Evolutionary conservation across 345 rosid species (phyloP).

Genomic region (Populus euphratica): DNA sequence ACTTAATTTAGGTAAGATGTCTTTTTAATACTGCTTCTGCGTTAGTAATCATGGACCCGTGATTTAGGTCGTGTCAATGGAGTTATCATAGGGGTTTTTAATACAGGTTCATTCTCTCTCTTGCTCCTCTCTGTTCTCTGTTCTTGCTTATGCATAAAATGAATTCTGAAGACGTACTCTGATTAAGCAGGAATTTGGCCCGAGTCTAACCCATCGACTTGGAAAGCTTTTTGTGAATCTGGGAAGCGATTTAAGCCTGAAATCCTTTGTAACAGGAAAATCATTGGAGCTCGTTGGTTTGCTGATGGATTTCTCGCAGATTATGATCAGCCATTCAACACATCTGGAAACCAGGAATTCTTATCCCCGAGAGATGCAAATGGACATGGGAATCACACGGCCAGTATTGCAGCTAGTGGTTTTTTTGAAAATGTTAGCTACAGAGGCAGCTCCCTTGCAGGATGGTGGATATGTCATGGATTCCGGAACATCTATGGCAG

Average conservation of each 20-base stretch:
- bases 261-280: conserved; percentile 31
- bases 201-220: conserved; percentile 36
- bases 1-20: too few species aligned
- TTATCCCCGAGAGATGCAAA: conserved; percentile 25
- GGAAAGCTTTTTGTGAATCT: conserved; percentile 38
- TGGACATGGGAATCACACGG: conserved; percentile 19
- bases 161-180: too few species aligned
- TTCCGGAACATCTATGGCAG: conserved; percentile 74
- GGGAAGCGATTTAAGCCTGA: conserved; percentile 29
- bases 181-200: conserved; percentile 30
- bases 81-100: conserved; percentile 55
- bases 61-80: too few species aligned
- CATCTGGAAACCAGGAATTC: conserved; percentile 2
- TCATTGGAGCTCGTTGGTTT: conserved; percentile 37
- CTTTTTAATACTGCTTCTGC: too few species aligned
- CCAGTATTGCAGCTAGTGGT: conserved; percentile 31
- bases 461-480: conserved; percentile 34
- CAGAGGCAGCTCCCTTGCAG: too few species aligned
- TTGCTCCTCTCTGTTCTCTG: too few species aligned
- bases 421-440: conserved; percentile 28
- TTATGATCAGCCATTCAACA: conserved; percentile 3
- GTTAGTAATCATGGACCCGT: too few species aligned
- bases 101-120: conserved; percentile 25
- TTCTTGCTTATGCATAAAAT: too few species aligned
- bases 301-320: conserved; percentile 18